Base-by-base conservation (phyloP, 495 filamentous ascomycete genomes). In the Astrocystis sublimbata region DNA sequence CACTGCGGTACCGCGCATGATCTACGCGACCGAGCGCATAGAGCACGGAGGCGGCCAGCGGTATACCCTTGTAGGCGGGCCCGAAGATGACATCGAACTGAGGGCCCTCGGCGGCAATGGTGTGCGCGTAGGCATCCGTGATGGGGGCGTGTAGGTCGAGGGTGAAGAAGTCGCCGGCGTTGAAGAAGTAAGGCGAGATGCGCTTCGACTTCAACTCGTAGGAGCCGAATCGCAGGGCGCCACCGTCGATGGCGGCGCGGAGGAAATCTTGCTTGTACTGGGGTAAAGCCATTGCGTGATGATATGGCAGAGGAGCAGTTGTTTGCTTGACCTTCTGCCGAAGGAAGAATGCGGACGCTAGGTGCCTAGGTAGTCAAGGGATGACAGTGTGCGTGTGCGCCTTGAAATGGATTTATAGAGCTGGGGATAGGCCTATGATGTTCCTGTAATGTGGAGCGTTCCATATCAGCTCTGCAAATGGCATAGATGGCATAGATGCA, bases 131-230 rank as follows among this genome's bases (percentile, higher is more conserved):
- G 43, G 93, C 92, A 43, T 83, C 79, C 58, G 87, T 82, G 62
- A 94, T 86, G 61, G 90, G 85, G 59, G 82, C 80, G 60, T 94
- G 84, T 19, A 96, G 84, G 61, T 85, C 78, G 26, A 86, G 89
- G 23, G 84, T 85, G 79, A 92, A 88, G 79, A 97, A 92, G 66
- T 88, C 84, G 33, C 91, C 92, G 17, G 92, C 91, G 76, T 94
- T 96, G 88, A 98, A 96, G 84, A 98, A 97, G 85, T 98, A 97
- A n/a, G 94, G 93, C 6, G 92, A 96, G 69, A 87, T 83, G 64
- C 94, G 92, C 66, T 89, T 88, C 58, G 93, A 97, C 76, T 98
- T 98, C 64, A 98, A 83, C 58, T 86, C 87, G 81, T 88, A 97
- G 68, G 83, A 86, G 72, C 94, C 93, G 78, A 98, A 97, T 42